Evolutionary conservation across 2,329 filamentous ascomycete species (phyloP), one percentile per base, ranked within the genome.

Genomic region (Cercospora janseana): DNA sequence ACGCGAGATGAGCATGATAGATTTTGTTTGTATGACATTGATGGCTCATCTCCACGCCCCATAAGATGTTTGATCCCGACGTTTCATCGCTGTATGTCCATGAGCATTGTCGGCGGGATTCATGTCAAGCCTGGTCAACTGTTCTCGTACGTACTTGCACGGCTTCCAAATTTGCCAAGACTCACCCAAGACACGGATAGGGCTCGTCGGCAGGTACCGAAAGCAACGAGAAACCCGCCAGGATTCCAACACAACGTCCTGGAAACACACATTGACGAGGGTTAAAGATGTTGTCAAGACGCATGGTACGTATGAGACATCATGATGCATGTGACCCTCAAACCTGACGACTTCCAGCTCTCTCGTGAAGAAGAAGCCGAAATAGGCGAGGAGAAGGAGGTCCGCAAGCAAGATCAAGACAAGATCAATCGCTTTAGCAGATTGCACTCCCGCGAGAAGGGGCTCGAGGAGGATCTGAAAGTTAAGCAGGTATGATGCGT

Each of bases 371-470:
- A 97, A 64, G 93, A 98, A 72, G 85, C 76, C 51, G 69, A 83
- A 52, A 77, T 83, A 45, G 80, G 82, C 55, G 87, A 93, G 60
- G 93, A 98, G 68, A 86, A 90, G 63, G 88, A 96, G 71, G 93
- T 98, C 52, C 87, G 93, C 54, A 87, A 91, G 65, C 91, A 97
- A 70, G 93, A 98, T 69, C 93, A 98, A 72, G 91, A 97, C 75
- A 95, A 93, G 74, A 98, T 98, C 81, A 98, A 98, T 74, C 86
- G 84, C 59, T 98, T 98, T 78, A 96, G 91, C 71, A 85, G 90
- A 35, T 77, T 98, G 56, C 93, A 98, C 70, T 89, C 94, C 68
- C 86, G 88, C 44, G 87, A 95, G 69, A 78, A 86, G 26, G 71
- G 78, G 3, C 70, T 97, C 3, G 85, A 94, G 66, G 90, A 94